Evolutionary conservation across 495 filamentous ascomycete species (phyloP).

Genomic region (Neurospora sp.): DNA sequence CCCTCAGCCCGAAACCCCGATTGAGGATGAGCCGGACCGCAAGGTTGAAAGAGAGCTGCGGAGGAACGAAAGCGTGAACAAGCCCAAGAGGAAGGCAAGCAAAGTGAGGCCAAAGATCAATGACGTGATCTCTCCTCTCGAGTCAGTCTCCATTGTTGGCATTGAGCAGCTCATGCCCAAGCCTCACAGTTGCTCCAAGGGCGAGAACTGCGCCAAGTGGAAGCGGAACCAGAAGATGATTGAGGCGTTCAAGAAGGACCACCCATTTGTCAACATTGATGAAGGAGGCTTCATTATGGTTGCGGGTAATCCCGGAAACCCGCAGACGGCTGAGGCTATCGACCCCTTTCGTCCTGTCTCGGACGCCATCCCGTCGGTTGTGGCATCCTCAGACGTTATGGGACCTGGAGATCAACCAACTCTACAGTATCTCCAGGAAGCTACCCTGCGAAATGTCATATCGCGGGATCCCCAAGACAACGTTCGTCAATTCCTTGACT

Average conservation of each 20-base stretch:
- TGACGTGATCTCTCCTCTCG: slow-evolving; percentile 59
- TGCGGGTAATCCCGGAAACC: slow-evolving; percentile 61
- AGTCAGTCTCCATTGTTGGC: slow-evolving; percentile 82
- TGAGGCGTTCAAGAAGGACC: slow-evolving; percentile 54
- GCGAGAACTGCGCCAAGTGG: slow-evolving; percentile 77
- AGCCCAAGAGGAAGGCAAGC: slow-evolving; percentile 29
- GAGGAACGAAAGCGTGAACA: slow-evolving; percentile 25
- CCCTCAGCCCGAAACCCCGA: slow-evolving; percentile 44
- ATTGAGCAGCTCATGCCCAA: slow-evolving; percentile 85
- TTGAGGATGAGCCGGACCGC: slow-evolving; percentile 41
- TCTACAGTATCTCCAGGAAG: slow-evolving; percentile 59
- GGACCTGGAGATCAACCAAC: slow-evolving; percentile 52
- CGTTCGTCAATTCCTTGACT: slow-evolving; percentile 75
- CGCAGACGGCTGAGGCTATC: slow-evolving; percentile 45
- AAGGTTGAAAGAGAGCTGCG: slow-evolving; percentile 30
- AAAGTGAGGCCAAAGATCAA: slow-evolving; percentile 38
- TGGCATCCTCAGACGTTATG: slow-evolving; percentile 84
- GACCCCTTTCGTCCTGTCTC: slow-evolving; percentile 48
- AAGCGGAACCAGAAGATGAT: slow-evolving; percentile 62
- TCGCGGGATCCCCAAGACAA: slow-evolving; percentile 80
- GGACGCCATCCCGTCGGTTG: slow-evolving; percentile 62
- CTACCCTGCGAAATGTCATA: slow-evolving; percentile 54
- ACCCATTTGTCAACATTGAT: slow-evolving; percentile 48
- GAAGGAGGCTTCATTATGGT: slow-evolving; percentile 53
- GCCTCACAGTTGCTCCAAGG: slow-evolving; percentile 79